phyloP scores from a whole-genome alignment of 2,329 filamentous ascomycete genomes.

The Didymosphaeria variabile region DNA sequence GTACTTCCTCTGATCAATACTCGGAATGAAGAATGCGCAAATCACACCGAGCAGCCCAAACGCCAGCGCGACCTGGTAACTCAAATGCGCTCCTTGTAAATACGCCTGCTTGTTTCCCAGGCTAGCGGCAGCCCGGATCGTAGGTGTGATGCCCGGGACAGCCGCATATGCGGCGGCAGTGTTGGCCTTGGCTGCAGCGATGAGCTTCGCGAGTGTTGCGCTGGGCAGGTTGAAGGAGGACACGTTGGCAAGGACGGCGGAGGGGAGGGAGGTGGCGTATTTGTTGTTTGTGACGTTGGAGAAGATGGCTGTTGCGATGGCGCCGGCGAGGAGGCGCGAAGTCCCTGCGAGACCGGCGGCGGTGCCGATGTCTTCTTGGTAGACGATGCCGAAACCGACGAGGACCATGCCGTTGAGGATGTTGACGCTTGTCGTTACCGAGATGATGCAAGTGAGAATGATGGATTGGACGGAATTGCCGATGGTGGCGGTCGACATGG shows the following conservation, averaged over 20 bases:
- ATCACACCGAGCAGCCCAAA: constrained; percentile 40
- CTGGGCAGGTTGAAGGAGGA: constrained; percentile 28
- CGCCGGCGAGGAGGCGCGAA: constrained; percentile 38
- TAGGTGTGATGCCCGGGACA: constrained; percentile 41
- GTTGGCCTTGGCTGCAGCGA: constrained; percentile 32
- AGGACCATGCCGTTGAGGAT: constrained; percentile 42
- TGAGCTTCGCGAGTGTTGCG: constrained; percentile 25
- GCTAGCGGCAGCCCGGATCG: constrained; percentile 34
- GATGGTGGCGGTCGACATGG: constrained; percentile 9
- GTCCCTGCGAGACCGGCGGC: constrained; percentile 41
- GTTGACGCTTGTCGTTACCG: constrained; percentile 38
- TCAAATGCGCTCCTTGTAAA: constrained; percentile 34
- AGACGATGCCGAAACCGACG: constrained; percentile 41
- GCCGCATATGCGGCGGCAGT: constrained; percentile 38
- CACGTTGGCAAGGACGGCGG: constrained; percentile 27
- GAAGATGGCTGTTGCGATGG: constrained; percentile 41
- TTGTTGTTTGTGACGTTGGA: constrained; percentile 41
- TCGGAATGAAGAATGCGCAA: constrained; percentile 38
- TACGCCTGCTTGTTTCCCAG: constrained; percentile 42
- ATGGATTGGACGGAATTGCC: constrained; percentile 23
- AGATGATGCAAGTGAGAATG: constrained; percentile 40
- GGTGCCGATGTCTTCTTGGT: constrained; percentile 43
- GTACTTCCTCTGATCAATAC: constrained; percentile 40
- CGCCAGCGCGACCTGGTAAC: constrained; percentile 43
- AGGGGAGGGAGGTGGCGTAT: constrained; percentile 28